These are phyloP conservation scores for Agroathelia rolfsii DNA, from an alignment of 1,284 basidiomycete species.

Conservation along the genomic window DNA sequence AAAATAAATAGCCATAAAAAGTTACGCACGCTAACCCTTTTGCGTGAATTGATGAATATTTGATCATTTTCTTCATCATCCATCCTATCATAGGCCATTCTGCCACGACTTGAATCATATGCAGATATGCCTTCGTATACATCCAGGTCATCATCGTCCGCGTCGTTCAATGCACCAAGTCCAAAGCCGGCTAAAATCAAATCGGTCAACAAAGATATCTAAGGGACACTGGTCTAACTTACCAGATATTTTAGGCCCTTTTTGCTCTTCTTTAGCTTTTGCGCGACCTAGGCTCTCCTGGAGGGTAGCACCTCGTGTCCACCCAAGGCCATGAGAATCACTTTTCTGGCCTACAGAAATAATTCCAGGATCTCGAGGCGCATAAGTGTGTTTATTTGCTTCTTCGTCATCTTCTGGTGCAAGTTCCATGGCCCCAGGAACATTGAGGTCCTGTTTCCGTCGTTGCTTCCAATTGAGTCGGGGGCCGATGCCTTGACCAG, in stretches of 20 bases:
- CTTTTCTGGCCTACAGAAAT: conserved; percentile 60
- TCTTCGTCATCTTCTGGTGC: conserved; percentile 58
- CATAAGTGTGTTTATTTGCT: conserved; percentile 78
- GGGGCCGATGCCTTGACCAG: conserved; percentile 67
- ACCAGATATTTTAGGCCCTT: conserved; percentile 57
- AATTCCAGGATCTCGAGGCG: conserved; percentile 71
- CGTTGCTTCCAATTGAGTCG: conserved; percentile 75
- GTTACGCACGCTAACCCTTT: too few relatives aligned
- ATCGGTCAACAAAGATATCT: conserved; percentile 5
- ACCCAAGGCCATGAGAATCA: conserved; percentile 74
- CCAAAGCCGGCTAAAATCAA: conserved; percentile 63
- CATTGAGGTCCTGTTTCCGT: conserved; percentile 55
- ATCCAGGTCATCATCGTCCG: conserved; percentile 84
- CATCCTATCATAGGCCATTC: conserved; percentile 65
- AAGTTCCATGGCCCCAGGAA: conserved; percentile 30
- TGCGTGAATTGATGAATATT: conserved; percentile 27
- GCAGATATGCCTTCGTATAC: conserved; percentile 53
- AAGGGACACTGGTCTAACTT: conserved; percentile 13
- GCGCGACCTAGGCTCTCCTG: conserved; percentile 41
- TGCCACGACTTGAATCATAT: conserved; percentile 33
- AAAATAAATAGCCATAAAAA: conserved; percentile 8
- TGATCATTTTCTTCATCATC: conserved; percentile 56
- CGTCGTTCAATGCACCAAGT: conserved; percentile 77
- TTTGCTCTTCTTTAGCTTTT: conserved; percentile 14
- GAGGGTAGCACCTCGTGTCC: conserved; percentile 55